Base-by-base conservation (phyloP, 2,329 filamentous ascomycete genomes). In the Sclerotinia nivalis region DNA sequence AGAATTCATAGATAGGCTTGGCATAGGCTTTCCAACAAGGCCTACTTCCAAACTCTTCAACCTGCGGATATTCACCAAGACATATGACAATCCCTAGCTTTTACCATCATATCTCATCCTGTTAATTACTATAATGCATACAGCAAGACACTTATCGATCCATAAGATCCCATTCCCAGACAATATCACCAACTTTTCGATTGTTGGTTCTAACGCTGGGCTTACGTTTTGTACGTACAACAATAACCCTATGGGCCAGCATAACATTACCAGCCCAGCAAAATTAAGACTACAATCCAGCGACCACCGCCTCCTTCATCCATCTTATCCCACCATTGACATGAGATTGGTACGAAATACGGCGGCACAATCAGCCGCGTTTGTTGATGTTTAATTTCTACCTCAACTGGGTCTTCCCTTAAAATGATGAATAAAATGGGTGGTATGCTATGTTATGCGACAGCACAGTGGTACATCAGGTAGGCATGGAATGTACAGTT, bases 311-410 rank as follows among this genome's bases (percentile, higher is more conserved):
- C 58, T 61, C 45, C 37, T 50, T 31, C 47, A 64, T 40, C 31
- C 47, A 64, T 64, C 60, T 49, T 18, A 52, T 59, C 56, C 66
- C 52, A 61, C 55, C 56, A 49, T 28, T 54, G 47, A 64, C 25
- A 31, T 22, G 45, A 47, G 56, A 62, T 69, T 62, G 58, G 20
- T 69, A 15, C 47, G 25, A 64, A 55, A 64, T 69, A 64, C 49
- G 34, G 58, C 56, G 56, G 37, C 66, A 64, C 66, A 37, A 69
- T 37, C 66, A 64, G 49, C 58, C 58, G 66, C 66, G 58, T 64
- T 62, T 45, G 25, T 67, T 67, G 47, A 64, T 47, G 47, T 64
- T 52, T 52, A 64, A 64, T 64, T 50, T 8, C 60, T 52, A 49
- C 31, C 13, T 31, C 12, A 49, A 64, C n/a, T 28, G 45, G 47